A percentile compares a stretch with the other conserved stretches of the same genome.
These are phyloP conservation scores for Boletus semigastroideus DNA, from an alignment of 1,284 basidiomycete genomes.

Conservation along the genomic window DNA sequence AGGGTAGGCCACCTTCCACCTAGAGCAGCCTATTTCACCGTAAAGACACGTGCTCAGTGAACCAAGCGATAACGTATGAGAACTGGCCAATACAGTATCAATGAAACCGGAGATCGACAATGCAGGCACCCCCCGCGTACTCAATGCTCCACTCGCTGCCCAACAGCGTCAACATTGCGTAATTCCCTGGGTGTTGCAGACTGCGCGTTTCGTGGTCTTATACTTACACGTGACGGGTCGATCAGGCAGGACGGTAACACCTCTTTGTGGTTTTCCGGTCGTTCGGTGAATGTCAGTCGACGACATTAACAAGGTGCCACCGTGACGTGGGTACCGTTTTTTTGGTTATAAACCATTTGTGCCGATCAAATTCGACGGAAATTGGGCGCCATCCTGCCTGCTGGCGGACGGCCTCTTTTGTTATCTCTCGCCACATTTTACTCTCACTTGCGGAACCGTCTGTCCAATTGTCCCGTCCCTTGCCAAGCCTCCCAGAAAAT, in stretches of 20 bases:
- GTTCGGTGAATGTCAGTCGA: not conserved
- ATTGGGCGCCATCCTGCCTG: constrained; percentile 17
- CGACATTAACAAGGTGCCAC: constrained; percentile 5
- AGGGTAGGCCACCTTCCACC: constrained; percentile 29
- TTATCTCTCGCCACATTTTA: constrained; percentile 7
- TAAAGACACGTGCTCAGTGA: constrained; percentile 9
- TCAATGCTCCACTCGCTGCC: not conserved
- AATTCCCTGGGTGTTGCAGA: not conserved
- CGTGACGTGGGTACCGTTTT: constrained; percentile 10
- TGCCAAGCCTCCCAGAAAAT: not conserved
- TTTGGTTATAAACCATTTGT: constrained; percentile 16
- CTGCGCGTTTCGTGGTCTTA: not conserved
- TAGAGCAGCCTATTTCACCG: not conserved
- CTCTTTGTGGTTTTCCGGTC: constrained; percentile 1
- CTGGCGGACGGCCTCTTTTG: constrained; percentile 4
- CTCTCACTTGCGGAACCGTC: not conserved
- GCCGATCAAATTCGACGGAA: constrained; percentile 27
- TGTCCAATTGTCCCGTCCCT: not conserved
- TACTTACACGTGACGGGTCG: constrained; percentile 7
- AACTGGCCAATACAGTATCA: constrained; percentile 3
- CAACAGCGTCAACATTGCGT: constrained; percentile 4
- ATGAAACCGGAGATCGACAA: constrained; percentile 23
- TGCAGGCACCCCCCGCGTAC: not conserved
- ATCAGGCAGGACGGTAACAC: not conserved
- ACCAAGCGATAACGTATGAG: constrained; percentile 27